Base-by-base conservation (phyloP, 306 rosid genomes). In the Gleditsia sinensis region DNA sequence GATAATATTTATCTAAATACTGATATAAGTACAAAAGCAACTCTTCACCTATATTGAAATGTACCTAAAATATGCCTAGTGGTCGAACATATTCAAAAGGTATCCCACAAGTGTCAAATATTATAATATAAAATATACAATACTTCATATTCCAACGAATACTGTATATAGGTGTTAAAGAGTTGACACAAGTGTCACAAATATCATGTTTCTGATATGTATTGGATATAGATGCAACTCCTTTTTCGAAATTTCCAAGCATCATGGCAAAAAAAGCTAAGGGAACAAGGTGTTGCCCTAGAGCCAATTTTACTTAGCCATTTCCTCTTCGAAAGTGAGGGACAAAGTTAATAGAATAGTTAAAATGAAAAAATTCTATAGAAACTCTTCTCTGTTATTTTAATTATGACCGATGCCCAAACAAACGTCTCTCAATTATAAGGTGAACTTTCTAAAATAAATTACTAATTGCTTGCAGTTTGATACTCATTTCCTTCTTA, bases 261-360 rank as follows among this genome's bases (percentile, higher is more conserved):
- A 28, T 33, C 81, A 67, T 60, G 16, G 50, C n/a, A 77, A 67
- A 58, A 59, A 27, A 66, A 14, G 58, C 33, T 40, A 37, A 63
- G 10, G 23, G 32, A 68, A 33, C 49, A 13, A 59, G 51, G 42
- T 17, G 19, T 25, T 48, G 67, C 33, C 36, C 46, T 49, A 51
- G 51, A 68, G 39, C 62, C 17, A 30, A 21, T 68, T 46, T 32
- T 40, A 50, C 75, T 67, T 43, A 46, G 32, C 53, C 50, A 21
- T 36, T 67, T 39, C 1, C n/a, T 23, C 50, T 53, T 17, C 51
- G 8, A 76, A 55, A 55, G 28, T 24, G 46, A n/a, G 30, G 5
- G 5, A 46, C 20, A n/a, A 46, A 46, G 20, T 46, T 46, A 16
- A 46, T 5, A 14, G 20, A 46, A 46, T 5, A 7, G 19, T 0